Evolutionary conservation across 441 rosid genomes (phyloP).

Genomic region (Gossypium gossypioides): DNA sequence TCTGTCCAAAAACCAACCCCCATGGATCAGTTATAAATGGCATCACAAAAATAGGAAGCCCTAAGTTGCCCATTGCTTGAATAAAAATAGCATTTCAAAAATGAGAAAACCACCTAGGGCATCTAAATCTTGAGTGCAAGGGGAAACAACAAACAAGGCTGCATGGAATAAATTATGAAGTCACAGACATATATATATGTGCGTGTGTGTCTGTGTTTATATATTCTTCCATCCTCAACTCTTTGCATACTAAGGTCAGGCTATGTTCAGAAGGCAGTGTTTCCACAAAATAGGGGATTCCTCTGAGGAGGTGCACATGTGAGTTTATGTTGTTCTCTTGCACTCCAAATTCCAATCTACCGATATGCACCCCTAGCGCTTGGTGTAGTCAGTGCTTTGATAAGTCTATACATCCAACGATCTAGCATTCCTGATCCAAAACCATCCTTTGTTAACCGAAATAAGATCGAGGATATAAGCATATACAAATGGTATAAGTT

Average conservation of each 20-base stretch:
- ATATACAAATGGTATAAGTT: background rate
- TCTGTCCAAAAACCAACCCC: background rate
- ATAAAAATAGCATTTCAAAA: background rate
- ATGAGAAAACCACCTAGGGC: background rate
- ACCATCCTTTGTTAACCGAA: background rate
- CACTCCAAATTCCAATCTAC: constrained; percentile 15
- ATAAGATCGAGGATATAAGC: background rate
- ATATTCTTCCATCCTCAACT: background rate
- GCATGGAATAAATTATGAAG: background rate
- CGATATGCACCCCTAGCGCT: constrained; percentile 28
- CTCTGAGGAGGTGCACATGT: background rate
- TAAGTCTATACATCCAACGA: constrained; percentile 84
- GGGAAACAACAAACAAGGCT: background rate
- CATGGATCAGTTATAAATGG: background rate
- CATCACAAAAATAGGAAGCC: background rate
- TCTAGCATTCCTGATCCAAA: constrained; percentile 76
- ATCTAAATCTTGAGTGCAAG: background rate
- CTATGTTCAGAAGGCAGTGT: background rate
- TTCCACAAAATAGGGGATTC: background rate
- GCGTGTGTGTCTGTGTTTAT: background rate
- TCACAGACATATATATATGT: background rate
- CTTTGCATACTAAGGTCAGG: background rate
- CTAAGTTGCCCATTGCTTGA: background rate
- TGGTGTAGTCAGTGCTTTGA: constrained; percentile 51
- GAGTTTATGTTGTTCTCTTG: background rate